These are phyloP conservation scores for Penicillium janthinellum DNA, from an alignment of 2,329 filamentous ascomycete species.

Conservation along the genomic window DNA sequence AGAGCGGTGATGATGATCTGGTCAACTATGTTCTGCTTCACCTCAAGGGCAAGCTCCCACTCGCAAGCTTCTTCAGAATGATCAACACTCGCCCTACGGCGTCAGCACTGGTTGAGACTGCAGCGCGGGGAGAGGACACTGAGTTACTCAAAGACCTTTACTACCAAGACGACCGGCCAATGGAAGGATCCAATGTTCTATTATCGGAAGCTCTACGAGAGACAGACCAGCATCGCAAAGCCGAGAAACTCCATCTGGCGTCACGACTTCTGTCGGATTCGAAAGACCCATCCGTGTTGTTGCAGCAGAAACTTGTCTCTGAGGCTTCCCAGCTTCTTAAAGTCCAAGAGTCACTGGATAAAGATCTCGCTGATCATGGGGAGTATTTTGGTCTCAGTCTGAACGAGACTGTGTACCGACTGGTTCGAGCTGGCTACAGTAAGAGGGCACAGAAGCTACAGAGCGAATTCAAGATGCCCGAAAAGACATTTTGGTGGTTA, in stretches of 20 bases:
- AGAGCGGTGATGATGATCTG: constrained; percentile 91
- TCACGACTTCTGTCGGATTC: constrained; percentile 80
- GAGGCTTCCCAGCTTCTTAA: constrained; percentile 78
- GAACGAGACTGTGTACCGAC: constrained; percentile 88
- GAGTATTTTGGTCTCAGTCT: constrained; percentile 80
- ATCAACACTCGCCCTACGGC: constrained; percentile 85
- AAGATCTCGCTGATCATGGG: constrained; percentile 66
- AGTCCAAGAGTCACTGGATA: constrained; percentile 84
- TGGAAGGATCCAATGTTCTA: constrained; percentile 86
- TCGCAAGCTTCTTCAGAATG: constrained; percentile 88
- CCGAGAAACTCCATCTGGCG: constrained; percentile 86
- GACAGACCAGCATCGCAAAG: constrained; percentile 66
- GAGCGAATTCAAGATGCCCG: constrained; percentile 87
- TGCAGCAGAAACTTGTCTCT: constrained; percentile 74
- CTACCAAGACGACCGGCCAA: constrained; percentile 90
- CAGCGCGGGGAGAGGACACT: constrained; percentile 75
- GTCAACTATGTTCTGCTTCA: constrained; percentile 86
- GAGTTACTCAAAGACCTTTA: constrained; percentile 91
- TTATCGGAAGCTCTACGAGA: constrained; percentile 80
- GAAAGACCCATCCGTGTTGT: constrained; percentile 66
- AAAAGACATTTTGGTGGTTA: constrained; percentile 86
- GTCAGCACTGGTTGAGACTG: constrained; percentile 84
- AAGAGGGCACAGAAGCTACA: constrained; percentile 86
- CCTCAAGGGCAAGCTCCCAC: constrained; percentile 83
- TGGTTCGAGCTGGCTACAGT: constrained; percentile 78